phyloP scores from a whole-genome alignment of 2,329 filamentous ascomycete species.

The Microcyclospora tardicrescens region DNA sequence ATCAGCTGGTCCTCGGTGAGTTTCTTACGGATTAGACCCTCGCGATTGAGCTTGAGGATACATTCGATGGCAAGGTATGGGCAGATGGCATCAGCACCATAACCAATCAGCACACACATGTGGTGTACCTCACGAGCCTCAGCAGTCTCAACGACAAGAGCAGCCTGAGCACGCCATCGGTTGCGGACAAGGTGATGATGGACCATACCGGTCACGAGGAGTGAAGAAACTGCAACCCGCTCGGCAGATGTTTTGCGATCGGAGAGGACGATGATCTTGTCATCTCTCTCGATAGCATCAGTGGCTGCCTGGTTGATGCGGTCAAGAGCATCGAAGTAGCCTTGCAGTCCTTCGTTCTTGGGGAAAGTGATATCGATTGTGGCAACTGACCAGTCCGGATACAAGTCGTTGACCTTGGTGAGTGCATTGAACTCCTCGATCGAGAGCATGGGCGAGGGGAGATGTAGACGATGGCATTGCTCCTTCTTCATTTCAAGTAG shows the following conservation, averaged over 20 bases:
- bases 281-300: constrained; percentile 66
- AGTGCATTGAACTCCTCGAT: constrained; percentile 84
- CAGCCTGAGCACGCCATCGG: constrained; percentile 84
- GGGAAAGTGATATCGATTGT: constrained; percentile 88
- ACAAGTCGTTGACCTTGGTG: constrained; percentile 58
- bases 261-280: constrained; percentile 79
- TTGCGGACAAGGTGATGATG: constrained; percentile 92
- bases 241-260: constrained; percentile 75
- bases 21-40: constrained; percentile 85
- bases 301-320: constrained; percentile 76
- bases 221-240: constrained; percentile 71
- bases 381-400: constrained; percentile 76
- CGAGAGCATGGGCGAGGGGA: constrained; percentile 80
- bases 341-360: constrained; percentile 67
- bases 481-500: constrained; percentile 83
- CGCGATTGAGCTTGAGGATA: constrained; percentile 89
- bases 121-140: constrained; percentile 96
- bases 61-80: constrained; percentile 94
- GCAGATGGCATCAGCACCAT: constrained; percentile 87
- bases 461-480: constrained; percentile 72
- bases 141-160: constrained; percentile 78
- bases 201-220: constrained; percentile 82
- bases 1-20: constrained; percentile 70
- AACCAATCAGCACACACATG: constrained; percentile 95
- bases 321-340: constrained; percentile 79